These are phyloP conservation scores for Panaeolus cyanescens DNA, from an alignment of 768 basidiomycete genomes.

Conservation along the genomic window DNA sequence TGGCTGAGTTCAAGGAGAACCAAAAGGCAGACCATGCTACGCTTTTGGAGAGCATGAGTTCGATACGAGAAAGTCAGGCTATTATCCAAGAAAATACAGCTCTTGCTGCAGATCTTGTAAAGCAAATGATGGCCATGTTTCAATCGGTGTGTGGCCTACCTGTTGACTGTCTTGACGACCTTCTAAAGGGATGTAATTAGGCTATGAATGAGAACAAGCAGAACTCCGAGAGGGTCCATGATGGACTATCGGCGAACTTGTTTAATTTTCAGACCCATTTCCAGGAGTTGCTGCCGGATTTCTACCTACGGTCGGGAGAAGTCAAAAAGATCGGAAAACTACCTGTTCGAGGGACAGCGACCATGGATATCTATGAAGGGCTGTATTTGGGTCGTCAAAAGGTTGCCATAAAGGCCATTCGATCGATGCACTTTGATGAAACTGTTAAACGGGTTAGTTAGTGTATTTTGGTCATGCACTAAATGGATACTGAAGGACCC, in stretches of 20 bases:
- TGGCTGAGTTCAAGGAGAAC: constrained; percentile 40
- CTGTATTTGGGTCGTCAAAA: constrained; percentile 54
- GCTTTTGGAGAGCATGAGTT: constrained; percentile 42
- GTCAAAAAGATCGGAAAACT: constrained; percentile 48
- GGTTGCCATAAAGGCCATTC: constrained; percentile 58
- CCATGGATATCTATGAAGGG: constrained; percentile 59
- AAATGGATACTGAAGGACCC: background rate
- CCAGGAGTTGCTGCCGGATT: constrained; percentile 47
- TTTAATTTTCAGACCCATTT: constrained; percentile 51
- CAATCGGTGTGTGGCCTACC: constrained; percentile 37
- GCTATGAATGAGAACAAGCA: constrained; percentile 33
- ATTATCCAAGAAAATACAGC: constrained; percentile 33
- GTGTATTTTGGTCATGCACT: background rate
- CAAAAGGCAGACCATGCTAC: constrained; percentile 43
- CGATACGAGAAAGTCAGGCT: constrained; percentile 41
- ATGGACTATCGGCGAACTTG: constrained; percentile 48
- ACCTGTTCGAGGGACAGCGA: constrained; percentile 51
- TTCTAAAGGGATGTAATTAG: constrained; percentile 16
- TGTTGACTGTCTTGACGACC: background rate
- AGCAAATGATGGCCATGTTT: constrained; percentile 48
- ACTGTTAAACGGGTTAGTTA: constrained; percentile 40
- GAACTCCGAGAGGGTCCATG: constrained; percentile 35
- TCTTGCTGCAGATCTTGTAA: constrained; percentile 36
- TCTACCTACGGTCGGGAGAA: constrained; percentile 54
- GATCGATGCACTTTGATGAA: constrained; percentile 50